These are phyloP conservation scores for Chlorella sp. DNA, from an alignment of 139 green algal genomes.

Conservation along the genomic window DNA sequence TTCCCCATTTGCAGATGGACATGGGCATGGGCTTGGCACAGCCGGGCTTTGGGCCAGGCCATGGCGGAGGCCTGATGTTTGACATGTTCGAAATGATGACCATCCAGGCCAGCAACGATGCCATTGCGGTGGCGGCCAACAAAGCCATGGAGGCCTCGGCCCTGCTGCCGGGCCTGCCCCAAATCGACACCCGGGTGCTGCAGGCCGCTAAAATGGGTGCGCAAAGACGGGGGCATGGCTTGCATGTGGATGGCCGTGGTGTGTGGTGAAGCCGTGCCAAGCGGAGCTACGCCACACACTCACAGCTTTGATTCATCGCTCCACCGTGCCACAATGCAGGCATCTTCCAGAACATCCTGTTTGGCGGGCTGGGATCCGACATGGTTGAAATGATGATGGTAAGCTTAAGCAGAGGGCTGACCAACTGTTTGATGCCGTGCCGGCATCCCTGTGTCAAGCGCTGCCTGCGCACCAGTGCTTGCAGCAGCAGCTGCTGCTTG, in stretches of 20 bases:
- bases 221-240: too few relatives aligned
- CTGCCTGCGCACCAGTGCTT: too few relatives aligned
- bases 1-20: background rate
- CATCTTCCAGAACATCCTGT: constrained; percentile 3
- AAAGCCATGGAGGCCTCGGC: background rate
- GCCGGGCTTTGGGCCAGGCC: background rate
- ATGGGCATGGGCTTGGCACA: background rate
- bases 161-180: constrained; percentile 7
- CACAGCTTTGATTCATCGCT: too few relatives aligned
- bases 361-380: background rate
- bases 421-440: too few relatives aligned
- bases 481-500: background rate
- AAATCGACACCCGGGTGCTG: background rate
- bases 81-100: background rate
- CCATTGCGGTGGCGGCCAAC: background rate
- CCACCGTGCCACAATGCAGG: too few relatives aligned
- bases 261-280: too few relatives aligned
- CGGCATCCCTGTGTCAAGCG: too few relatives aligned
- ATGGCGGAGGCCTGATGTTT: background rate
- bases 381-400: background rate
- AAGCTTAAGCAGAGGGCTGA: too few relatives aligned
- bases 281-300: too few relatives aligned
- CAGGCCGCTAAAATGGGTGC: background rate
- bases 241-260: too few relatives aligned
- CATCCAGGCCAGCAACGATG: background rate